A percentile compares a stretch with the other conserved stretches of the same genome.
phyloP scores from a whole-genome alignment of 2,329 filamentous ascomycete species.

The Parastagonospora nodorum region DNA sequence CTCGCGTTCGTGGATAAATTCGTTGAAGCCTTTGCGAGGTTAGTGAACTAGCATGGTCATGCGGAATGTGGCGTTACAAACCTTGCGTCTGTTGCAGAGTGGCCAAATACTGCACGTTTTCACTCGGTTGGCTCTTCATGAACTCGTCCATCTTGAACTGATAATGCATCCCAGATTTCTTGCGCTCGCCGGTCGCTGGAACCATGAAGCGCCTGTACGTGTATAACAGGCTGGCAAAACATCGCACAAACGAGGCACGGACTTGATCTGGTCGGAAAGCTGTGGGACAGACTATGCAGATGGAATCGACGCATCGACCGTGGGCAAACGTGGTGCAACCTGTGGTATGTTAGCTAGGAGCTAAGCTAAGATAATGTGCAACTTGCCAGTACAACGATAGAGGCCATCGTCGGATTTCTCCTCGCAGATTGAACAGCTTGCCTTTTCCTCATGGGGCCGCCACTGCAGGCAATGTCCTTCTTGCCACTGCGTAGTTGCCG shows the following conservation, averaged over 20 bases:
- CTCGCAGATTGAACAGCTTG: constrained; percentile 74
- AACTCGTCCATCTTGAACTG: constrained; percentile 71
- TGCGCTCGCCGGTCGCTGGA: constrained; percentile 64
- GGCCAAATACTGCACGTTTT: constrained; percentile 67
- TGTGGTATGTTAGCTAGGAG: constrained; percentile 27
- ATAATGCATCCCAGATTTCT: constrained; percentile 66
- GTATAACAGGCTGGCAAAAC: constrained; percentile 71
- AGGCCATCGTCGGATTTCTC: constrained; percentile 75
- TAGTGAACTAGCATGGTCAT: constrained; percentile 6
- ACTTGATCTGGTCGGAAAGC: constrained; percentile 71
- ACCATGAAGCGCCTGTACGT: constrained; percentile 69
- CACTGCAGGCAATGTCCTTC: constrained; percentile 82
- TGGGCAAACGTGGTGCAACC: constrained; percentile 65
- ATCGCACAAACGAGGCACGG: constrained; percentile 70
- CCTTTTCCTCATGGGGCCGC: constrained; percentile 62
- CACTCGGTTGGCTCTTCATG: constrained; percentile 65
- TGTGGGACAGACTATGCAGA: constrained; percentile 68
- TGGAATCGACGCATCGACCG: constrained; percentile 62
- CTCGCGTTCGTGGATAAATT: constrained; percentile 84
- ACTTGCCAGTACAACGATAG: constrained; percentile 69
- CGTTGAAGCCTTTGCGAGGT: constrained; percentile 66
- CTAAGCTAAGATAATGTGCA: constrained; percentile 6
- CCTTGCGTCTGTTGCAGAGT: constrained; percentile 69
- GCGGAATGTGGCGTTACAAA: constrained; percentile 24
- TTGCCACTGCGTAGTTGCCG: constrained; percentile 80